A percentile compares a stretch with the other conserved stretches of the same genome.
These are phyloP conservation scores for Cavenderia fasciculata DNA, from an alignment of 78 protist species.

Conservation along the genomic window DNA sequence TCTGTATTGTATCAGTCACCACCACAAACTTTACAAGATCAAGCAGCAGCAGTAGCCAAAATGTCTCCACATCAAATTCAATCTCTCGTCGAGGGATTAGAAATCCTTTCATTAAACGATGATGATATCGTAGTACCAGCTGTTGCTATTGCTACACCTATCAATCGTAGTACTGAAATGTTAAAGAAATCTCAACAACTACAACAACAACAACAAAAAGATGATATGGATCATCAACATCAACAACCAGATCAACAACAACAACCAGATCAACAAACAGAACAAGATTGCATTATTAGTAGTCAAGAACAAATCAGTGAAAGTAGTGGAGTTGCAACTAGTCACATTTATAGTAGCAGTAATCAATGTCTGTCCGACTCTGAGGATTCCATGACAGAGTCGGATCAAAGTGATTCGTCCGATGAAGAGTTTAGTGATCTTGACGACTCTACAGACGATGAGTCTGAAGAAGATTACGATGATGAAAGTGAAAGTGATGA, in stretches of 20 bases:
- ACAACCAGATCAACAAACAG: background rate
- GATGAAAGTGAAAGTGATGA: background rate
- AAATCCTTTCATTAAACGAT: too few relatives aligned
- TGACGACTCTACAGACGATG: background rate
- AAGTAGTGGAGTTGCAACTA: background rate
- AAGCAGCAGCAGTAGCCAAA: too few relatives aligned
- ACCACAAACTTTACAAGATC: too few relatives aligned
- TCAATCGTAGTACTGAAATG: too few relatives aligned
- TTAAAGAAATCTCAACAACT: too few relatives aligned
- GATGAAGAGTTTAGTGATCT: background rate
- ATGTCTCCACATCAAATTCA: background rate
- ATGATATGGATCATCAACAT: background rate
- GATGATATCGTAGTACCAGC: too few relatives aligned
- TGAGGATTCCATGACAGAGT: background rate
- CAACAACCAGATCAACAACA: background rate
- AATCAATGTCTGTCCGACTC: background rate
- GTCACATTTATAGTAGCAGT: too few relatives aligned
- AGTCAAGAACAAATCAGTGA: background rate
- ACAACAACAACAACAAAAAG: background rate
- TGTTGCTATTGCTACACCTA: too few relatives aligned
- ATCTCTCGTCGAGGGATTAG: too few relatives aligned
- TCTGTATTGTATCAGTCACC: too few relatives aligned
- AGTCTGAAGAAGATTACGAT: background rate
- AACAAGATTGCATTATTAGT: background rate
- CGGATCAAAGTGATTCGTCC: background rate